These are phyloP conservation scores for Dactylorhiza incarnata DNA, from an alignment of 106 monocot species.

Conservation along the genomic window DNA sequence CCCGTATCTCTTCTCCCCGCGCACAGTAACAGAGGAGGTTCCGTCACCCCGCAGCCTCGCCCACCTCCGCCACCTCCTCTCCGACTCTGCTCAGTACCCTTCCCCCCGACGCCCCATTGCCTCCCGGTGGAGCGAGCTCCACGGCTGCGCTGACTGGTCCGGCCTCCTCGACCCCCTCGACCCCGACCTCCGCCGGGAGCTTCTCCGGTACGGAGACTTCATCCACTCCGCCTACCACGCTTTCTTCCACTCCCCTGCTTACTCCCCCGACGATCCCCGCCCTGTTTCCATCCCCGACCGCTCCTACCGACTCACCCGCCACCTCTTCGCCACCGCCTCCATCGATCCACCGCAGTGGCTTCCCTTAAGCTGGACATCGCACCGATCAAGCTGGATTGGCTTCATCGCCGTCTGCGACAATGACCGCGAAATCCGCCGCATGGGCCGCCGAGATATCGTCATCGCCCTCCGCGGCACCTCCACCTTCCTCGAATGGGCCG, in stretches of 20 bases:
- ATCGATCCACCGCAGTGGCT: conserved; percentile 8
- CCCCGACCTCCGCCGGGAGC: conserved; percentile 73
- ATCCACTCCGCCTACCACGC: conserved; percentile 71
- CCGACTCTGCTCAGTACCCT: conserved; percentile 17
- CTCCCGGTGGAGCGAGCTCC: conserved; percentile 42
- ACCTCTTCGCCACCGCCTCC: conserved; percentile 79
- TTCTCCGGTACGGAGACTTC: conserved; percentile 88
- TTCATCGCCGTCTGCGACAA: conserved; percentile 31
- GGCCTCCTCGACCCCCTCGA: conserved; percentile 78
- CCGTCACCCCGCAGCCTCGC: conserved; percentile 22
- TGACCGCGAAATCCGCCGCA: conserved; percentile 22
- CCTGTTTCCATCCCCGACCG: conserved; percentile 34
- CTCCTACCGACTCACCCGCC: conserved; percentile 37
- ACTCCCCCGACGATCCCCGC: conserved; percentile 12
- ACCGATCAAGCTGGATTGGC: conserved; percentile 30
- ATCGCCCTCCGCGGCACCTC: conserved; percentile 15
- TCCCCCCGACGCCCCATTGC: conserved; percentile 51
- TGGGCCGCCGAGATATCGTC: conserved; percentile 19
- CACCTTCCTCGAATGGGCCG: conserved; percentile 73
- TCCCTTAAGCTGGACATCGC: neutral
- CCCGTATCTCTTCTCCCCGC: conserved; percentile 9
- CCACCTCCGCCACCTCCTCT: conserved; percentile 24
- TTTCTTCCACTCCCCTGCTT: conserved; percentile 21
- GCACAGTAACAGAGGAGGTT: neutral
- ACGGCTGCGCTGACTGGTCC: conserved; percentile 57